Evolutionary conservation across 352 stramenopile genomes (phyloP).

Genomic region (Phytophthora aleatoria): DNA sequence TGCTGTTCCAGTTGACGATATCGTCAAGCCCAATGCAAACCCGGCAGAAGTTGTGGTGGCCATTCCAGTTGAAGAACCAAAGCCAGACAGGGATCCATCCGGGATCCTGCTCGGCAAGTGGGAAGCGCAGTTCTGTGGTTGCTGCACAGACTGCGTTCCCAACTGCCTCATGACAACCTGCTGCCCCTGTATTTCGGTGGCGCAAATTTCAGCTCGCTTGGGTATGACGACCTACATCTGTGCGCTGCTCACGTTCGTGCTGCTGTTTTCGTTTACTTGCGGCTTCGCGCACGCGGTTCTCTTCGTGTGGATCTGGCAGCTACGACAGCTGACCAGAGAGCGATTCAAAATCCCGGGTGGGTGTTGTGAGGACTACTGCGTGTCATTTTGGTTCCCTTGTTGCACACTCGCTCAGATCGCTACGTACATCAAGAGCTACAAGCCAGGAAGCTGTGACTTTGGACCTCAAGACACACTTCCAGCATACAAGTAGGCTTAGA

Average conservation of each 20-base stretch:
- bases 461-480: conserved; percentile 38
- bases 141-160: conserved; percentile 44
- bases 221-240: conserved; percentile 35
- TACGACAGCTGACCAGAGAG: conserved; percentile 20
- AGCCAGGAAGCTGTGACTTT: conserved; percentile 46
- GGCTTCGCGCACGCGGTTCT: conserved; percentile 34
- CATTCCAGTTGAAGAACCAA: conserved; percentile 1
- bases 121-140: conserved; percentile 40
- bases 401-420: conserved; percentile 60
- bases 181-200: conserved; percentile 44
- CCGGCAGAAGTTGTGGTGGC: conserved; percentile 5
- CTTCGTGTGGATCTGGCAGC: conserved; percentile 38
- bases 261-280: conserved; percentile 41
- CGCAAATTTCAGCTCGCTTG: conserved; percentile 43
- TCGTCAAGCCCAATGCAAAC: conserved; percentile 7
- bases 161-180: conserved; percentile 53
- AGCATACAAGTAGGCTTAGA: conserved; percentile 23
- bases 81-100: conserved; percentile 4
- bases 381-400: conserved; percentile 38
- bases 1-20: conserved; percentile 12
- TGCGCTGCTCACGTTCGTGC: conserved; percentile 32
- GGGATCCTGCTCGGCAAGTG: conserved; percentile 27
- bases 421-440: conserved; percentile 59
- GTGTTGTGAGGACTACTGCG: conserved; percentile 30
- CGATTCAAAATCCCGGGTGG: conserved; percentile 35